Evolutionary conservation across 1,284 basidiomycete genomes (phyloP), one percentile per base, ranked within the genome.

Genomic region (Trichosporon sp.): DNA sequence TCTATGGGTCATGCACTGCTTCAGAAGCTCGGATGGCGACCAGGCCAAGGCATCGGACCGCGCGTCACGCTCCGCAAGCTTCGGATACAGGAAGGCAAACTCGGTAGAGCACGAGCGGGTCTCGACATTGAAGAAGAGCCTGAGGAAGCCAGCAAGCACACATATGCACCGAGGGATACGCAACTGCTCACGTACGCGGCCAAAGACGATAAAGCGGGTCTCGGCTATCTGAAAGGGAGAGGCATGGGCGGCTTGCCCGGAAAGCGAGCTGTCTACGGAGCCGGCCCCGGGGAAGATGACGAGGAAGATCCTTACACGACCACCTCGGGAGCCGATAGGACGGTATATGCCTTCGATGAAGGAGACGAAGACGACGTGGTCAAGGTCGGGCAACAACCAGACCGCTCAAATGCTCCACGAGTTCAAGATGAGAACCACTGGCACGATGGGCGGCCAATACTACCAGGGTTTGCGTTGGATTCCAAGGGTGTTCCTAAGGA

Each of bases 21-120:
- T 63, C 90, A 90, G 82, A 95, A 93, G 81, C 96, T 98, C 89
- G 96, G 96, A 0, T 98, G 96, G 96, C 87, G 90, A 68, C 83
- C 89, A 0, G 96, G 95, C 0, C 93, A 97, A 81, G 96, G 95
- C 4, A 88, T 98, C 29, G 96, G 96, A 0, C 93, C 95, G 1
- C 88, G 95, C 7, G 85, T 98, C n/a, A 89, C 92, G 1, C 87
- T 91, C 68, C 86, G 88, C 44, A 89, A 92, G 77, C 88, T 91
- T 44, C 88, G 87, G 73, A 84, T 88, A 18, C 92, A 95, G 78
- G 89, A 91, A 75, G 87, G 38, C 82, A 87, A 77, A 83, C 85
- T 67, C 73, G 85, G 70, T 7, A 64, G 78, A 74, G 67, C 66
- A 64, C 70, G 62, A 68, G 77, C 38, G 2, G 73, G 74, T 1